Percentiles rank a stretch among this genome's conserved stretches.
Conservation (phyloP, 345 rosid genomes). For the Eucalyptus lansdowneana region DNA sequence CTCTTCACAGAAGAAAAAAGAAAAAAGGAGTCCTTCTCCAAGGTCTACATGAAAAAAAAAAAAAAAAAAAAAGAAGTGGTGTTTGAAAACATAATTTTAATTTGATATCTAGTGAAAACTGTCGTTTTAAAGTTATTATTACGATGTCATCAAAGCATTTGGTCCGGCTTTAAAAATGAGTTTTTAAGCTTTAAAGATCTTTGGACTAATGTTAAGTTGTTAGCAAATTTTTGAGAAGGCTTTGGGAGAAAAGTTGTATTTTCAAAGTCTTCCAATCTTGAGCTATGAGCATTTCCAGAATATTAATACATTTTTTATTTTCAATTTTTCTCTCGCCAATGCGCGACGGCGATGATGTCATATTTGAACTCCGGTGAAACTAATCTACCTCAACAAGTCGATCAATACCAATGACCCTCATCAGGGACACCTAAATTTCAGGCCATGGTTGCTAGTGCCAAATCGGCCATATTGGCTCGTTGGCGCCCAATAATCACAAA, state of each 20-base stretch:
- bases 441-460: too few relatives aligned
- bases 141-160: too few relatives aligned
- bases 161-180: background rate
- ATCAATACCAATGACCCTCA: background rate
- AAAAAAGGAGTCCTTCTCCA: too few relatives aligned
- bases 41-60: too few relatives aligned
- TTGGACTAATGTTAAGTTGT: background rate
- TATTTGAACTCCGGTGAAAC: background rate
- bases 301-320: background rate
- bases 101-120: too few relatives aligned
- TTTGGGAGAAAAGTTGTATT: background rate
- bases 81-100: background rate
- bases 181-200: background rate
- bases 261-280: background rate
- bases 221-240: background rate
- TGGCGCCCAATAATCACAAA: background rate
- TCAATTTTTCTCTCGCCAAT: background rate
- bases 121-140: too few relatives aligned
- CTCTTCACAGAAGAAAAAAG: too few relatives aligned
- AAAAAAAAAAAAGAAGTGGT: too few relatives aligned
- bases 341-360: accelerated
- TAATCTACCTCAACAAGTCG: accelerated
- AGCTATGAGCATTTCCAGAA: background rate
- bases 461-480: background rate
- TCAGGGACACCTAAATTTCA: too few relatives aligned